phyloP scores from a whole-genome alignment of 2,329 filamentous ascomycete species.

The Ceratocystis albifundus region DNA sequence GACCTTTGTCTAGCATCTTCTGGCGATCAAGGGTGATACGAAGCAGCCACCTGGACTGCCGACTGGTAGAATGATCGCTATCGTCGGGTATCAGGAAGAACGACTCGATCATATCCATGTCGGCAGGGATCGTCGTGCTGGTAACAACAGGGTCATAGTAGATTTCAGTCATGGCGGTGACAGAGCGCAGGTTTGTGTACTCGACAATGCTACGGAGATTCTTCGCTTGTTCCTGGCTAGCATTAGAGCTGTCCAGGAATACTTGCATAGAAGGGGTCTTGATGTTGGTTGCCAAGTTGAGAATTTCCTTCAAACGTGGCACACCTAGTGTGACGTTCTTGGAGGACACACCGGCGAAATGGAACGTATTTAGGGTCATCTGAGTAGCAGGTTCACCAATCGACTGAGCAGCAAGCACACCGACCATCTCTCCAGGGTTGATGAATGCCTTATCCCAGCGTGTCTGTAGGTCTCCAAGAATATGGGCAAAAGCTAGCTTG shows the following conservation, averaged over 20 bases:
- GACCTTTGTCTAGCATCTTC: conserved; percentile 87
- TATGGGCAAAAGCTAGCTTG: conserved; percentile 83
- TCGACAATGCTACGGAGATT: conserved; percentile 78
- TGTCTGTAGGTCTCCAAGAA: conserved; percentile 80
- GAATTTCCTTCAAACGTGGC: conserved; percentile 96
- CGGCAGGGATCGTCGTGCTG: conserved; percentile 72
- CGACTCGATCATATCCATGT: conserved; percentile 47
- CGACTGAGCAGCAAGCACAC: conserved; percentile 91
- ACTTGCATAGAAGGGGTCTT: conserved; percentile 98
- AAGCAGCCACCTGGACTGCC: conserved; percentile 88
- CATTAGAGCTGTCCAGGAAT: conserved; percentile 56
- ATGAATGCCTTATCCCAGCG: conserved; percentile 78
- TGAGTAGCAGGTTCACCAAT: conserved; percentile 98
- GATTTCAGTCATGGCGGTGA: conserved; percentile 86
- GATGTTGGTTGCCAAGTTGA: conserved; percentile 95
- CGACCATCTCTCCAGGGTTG: conserved; percentile 95
- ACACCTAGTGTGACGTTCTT: conserved; percentile 99
- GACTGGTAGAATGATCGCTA: conserved; percentile 51
- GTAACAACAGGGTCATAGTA: conserved; percentile 93
- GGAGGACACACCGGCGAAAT: conserved; percentile 98
- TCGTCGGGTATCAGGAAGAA: conserved; percentile 73
- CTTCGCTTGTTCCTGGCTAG: conserved; percentile 71
- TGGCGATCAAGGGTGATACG: conserved; percentile 87
- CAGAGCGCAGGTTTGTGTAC: conserved; percentile 83
- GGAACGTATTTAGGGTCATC: conserved; percentile 99